Base-by-base conservation (phyloP, 2,329 filamentous ascomycete genomes). In the Fonsecaea monophora region DNA sequence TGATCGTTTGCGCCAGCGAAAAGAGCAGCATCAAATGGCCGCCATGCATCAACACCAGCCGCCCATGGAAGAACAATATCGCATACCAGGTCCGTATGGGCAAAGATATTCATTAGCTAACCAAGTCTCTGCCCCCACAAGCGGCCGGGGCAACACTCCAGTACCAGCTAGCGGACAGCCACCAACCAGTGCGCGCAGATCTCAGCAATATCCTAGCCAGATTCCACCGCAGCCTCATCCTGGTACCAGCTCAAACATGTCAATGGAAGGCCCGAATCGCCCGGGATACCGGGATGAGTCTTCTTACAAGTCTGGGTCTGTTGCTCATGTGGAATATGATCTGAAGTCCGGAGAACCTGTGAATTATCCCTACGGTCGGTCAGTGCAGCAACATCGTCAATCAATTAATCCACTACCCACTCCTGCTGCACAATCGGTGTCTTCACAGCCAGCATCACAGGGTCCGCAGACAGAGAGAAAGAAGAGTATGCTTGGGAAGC, bases 41-140 rank as follows among this genome's bases (percentile, higher is more conserved):
- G 10, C 37, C 18, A 15, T 53, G 25, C 61, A 40, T 25, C 53
- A 62, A 37, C 25, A 32, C 15, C 56, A 63, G 40, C 48, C 62
- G 15, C 45, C 48, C 4, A 56, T 54, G n/a, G 66, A 68, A 21
- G 65, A 60, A 40, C 59, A 42, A 8, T 74, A 71, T 65, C 69
- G 72, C 15, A 74, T 74, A 25, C 71, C 72, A 15, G 72, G 72
- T 8, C 72, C 72, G 34, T 74, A 74, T 35, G 65, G 66, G 15
- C 71, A 73, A 25, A 68, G 73, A 45, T 71, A 70, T 42, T 59
- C 70, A 53, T 69, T 70, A 3, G 68, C 72, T 18, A 70, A 69
- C 48, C 70, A 70, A 42, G 70, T 65, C 4, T 60, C 63, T 6
- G 34, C 58, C 12, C 69, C 70, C 6, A 63, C 53, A 32, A 54